Conservation (phyloP, 768 basidiomycete genomes). For the Piloderma croceum region DNA sequence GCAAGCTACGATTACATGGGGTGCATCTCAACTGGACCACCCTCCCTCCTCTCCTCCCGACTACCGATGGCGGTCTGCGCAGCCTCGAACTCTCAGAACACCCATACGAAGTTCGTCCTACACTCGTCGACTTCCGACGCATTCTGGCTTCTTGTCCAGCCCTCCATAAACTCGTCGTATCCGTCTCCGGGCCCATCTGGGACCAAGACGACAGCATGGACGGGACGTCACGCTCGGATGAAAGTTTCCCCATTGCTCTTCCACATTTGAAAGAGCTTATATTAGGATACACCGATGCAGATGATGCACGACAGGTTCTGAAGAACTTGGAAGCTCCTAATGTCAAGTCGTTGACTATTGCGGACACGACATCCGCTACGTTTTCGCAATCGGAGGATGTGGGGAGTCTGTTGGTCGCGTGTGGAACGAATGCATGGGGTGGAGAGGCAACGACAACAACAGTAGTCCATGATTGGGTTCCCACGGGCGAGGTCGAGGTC, state of each 20-base stretch:
- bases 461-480: background rate
- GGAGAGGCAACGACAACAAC: background rate
- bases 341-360: conserved; percentile 33
- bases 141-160: conserved; percentile 37
- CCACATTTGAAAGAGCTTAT: conserved; percentile 33
- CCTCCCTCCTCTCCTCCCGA: conserved; percentile 30
- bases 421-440: conserved; percentile 21
- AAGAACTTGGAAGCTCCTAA: conserved; percentile 36
- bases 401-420: conserved; percentile 26
- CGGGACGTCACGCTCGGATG: conserved; percentile 16
- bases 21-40: conserved; percentile 52
- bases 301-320: conserved; percentile 36
- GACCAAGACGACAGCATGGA: conserved; percentile 6
- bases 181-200: conserved; percentile 41
- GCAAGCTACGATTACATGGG: conserved; percentile 46
- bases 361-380: conserved; percentile 40
- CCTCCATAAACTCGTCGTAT: conserved; percentile 40
- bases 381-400: conserved; percentile 38
- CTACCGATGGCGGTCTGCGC: conserved; percentile 18
- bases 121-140: conserved; percentile 35
- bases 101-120: conserved; percentile 49
- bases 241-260: conserved; percentile 29
- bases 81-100: conserved; percentile 49
- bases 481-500: conserved; percentile 9
- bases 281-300: conserved; percentile 39